These are phyloP conservation scores for Epichloe sibirici DNA, from an alignment of 2,329 filamentous ascomycete genomes.

Conservation along the genomic window DNA sequence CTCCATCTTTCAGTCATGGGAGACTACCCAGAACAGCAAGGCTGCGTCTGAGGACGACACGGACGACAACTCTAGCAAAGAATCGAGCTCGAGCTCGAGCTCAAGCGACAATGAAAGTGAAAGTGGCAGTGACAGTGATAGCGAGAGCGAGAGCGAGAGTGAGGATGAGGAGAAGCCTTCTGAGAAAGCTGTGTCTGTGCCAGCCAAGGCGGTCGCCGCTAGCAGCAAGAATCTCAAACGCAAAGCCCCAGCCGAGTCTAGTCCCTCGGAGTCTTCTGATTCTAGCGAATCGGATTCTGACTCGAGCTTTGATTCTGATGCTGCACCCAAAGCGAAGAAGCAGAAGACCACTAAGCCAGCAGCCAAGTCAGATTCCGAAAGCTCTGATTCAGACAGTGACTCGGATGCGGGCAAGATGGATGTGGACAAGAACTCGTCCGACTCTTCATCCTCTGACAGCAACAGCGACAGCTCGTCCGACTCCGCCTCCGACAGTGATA, in stretches of 20 bases:
- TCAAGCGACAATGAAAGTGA: constrained; percentile 19
- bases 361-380: constrained; percentile 7
- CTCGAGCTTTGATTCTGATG: constrained; percentile 32
- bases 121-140: constrained; percentile 13
- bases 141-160: constrained; percentile 15
- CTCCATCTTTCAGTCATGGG: constrained; percentile 39
- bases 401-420: constrained; percentile 8
- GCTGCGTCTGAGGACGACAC: constrained; percentile 12
- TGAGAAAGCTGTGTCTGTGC: constrained; percentile 8
- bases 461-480: constrained; percentile 10
- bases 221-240: constrained; percentile 25
- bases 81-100: constrained; percentile 19
- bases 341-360: constrained; percentile 24
- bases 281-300: constrained; percentile 22
- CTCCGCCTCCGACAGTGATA: constrained; percentile 10
- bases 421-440: constrained; percentile 16
- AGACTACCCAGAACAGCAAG: constrained; percentile 18
- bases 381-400: constrained; percentile 9
- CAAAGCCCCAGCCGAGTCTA: constrained; percentile 23
- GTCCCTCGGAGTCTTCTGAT: constrained; percentile 14
- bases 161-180: constrained; percentile 4
- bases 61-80: constrained; percentile 20
- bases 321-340: constrained; percentile 42
- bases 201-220: constrained; percentile 11
- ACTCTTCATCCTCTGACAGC: constrained; percentile 11